Evolutionary conservation across 169 alveolate species (phyloP).

Genomic region (Plasmodium sp.): DNA sequence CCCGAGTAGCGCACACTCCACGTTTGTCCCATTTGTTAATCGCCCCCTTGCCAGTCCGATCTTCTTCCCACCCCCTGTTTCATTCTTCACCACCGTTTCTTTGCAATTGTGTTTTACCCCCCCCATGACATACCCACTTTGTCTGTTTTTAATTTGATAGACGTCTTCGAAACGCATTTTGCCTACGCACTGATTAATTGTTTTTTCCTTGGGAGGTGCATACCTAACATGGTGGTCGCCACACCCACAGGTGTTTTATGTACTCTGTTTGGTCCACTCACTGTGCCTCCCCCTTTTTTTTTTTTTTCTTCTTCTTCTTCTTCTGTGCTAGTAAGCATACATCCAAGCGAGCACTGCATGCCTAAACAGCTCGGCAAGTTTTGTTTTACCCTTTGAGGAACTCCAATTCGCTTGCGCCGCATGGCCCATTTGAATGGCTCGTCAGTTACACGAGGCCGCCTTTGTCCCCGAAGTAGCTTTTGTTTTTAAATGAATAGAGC

Average conservation of each 20-base stretch:
- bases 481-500: slow-evolving; percentile 34
- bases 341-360: background rate
- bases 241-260: background rate
- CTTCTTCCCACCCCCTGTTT: background rate
- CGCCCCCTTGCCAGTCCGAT: background rate
- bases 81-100: background rate
- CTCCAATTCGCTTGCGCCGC: background rate
- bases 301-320: slow-evolving; percentile 20
- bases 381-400: background rate
- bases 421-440: background rate
- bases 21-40: background rate
- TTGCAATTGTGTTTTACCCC: background rate
- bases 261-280: background rate
- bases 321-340: background rate
- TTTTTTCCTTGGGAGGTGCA: background rate
- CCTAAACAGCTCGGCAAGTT: background rate
- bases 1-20: background rate
- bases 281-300: background rate
- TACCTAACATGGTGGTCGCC: background rate
- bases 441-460: background rate
- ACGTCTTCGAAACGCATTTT: background rate
- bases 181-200: background rate
- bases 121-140: background rate
- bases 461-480: background rate
- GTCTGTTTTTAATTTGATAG: background rate